Evolutionary conservation across 176 grass and related monocot genomes (phyloP).

Genomic region (Oryza australiensis): DNA sequence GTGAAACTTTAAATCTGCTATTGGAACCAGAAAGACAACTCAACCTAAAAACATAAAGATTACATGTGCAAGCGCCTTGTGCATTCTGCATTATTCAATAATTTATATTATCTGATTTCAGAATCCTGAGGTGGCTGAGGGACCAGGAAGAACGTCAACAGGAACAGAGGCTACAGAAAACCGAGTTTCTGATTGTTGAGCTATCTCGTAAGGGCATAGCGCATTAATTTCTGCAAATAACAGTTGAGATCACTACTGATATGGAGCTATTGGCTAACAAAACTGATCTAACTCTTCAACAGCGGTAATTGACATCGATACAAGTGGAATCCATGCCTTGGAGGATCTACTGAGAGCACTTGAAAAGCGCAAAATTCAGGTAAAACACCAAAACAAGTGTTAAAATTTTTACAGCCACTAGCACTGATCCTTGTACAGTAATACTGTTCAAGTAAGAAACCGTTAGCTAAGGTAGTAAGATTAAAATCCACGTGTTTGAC

Average conservation of each 20-base stretch:
- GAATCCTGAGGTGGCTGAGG: constrained; percentile 91
- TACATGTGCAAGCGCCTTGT: not conserved
- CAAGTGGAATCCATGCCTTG: constrained; percentile 71
- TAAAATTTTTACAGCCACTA: not conserved
- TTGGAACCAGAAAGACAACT: constrained; percentile 1
- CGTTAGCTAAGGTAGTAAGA: constrained; percentile 24
- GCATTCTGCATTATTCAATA: not conserved
- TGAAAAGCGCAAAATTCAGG: constrained; percentile 67
- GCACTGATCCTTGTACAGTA: not conserved
- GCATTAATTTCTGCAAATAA: not conserved
- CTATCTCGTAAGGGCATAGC: constrained; percentile 68
- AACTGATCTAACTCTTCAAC: constrained; percentile 13
- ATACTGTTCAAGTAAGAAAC: constrained; percentile 1
- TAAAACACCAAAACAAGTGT: not conserved
- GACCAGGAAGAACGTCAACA: constrained; percentile 69
- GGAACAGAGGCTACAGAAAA: constrained; percentile 42
- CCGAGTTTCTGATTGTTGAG: constrained; percentile 67
- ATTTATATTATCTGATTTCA: constrained; percentile 32
- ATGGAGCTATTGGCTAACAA: not conserved
- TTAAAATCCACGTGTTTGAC: constrained; percentile 27
- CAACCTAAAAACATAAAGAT: not conserved
- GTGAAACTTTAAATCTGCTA: not conserved
- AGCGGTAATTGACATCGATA: constrained; percentile 89
- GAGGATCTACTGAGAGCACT: constrained; percentile 60
- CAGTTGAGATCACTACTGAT: not conserved